Conservation (phyloP, 1,284 basidiomycete genomes). For the Apiotrichum brassicae region DNA sequence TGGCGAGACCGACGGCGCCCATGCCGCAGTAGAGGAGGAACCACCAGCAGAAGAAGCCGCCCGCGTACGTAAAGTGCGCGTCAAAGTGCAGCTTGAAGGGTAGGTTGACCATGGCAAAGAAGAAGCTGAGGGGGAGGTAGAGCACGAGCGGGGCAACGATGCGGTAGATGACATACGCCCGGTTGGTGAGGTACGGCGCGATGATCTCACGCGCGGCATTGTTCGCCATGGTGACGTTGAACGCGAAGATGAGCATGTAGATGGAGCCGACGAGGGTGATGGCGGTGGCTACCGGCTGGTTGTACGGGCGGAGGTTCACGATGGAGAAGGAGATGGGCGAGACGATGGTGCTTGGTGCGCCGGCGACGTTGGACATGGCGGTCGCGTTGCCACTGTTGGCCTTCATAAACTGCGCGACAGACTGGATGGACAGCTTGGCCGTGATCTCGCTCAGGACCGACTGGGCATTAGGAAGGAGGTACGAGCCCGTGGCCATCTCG, state of each 20-base stretch:
- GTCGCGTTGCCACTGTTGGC: constrained; percentile 45
- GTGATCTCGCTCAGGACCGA: constrained; percentile 26
- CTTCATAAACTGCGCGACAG: constrained; percentile 27
- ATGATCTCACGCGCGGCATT: constrained; percentile 48
- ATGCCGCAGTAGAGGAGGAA: constrained; percentile 58
- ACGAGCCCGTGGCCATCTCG: constrained; percentile 43
- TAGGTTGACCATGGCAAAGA: constrained; percentile 58
- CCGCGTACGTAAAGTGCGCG: constrained; percentile 46
- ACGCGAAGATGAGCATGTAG: constrained; percentile 58
- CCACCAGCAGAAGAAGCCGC: constrained; percentile 69
- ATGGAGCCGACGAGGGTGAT: constrained; percentile 61
- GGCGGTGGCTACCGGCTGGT: constrained; percentile 62
- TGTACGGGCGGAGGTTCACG: constrained; percentile 60
- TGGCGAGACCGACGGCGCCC: constrained; percentile 50
- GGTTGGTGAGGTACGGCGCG: constrained; percentile 51
- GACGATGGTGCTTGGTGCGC: constrained; percentile 57
- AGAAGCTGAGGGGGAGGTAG: constrained; percentile 60
- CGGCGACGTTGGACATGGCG: constrained; percentile 50
- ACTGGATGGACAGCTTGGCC: constrained; percentile 25
- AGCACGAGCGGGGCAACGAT: constrained; percentile 53
- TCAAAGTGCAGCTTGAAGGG: constrained; percentile 57
- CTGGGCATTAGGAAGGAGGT: constrained; percentile 38
- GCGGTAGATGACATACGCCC: constrained; percentile 56
- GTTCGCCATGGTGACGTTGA: constrained; percentile 48
- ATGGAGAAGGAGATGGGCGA: constrained; percentile 53